Evolutionary conservation across 208 protist genomes (phyloP), one percentile per base, ranked within the genome.

Genomic region (Trypanosoma grayi): DNA sequence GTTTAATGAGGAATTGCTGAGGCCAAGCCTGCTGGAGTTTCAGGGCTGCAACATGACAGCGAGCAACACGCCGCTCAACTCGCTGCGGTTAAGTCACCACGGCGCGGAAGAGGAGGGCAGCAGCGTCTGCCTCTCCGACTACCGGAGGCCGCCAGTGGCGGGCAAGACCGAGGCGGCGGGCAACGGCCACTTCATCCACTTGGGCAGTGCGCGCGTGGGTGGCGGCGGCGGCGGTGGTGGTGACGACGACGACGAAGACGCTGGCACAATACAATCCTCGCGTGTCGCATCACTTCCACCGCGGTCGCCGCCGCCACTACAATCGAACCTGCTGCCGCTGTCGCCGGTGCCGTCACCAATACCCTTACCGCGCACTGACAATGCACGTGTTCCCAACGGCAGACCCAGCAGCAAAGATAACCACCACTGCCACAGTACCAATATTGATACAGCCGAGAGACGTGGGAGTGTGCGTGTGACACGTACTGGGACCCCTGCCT

Each of bases 101-200:
- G 28, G 43, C 22, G 51, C 27, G 2, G 66, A 65, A 3, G 66
- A 65, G 31, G 28, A 39, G 20, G 66, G 59, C 24, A 72, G 66
- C 33, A 72, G 51, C 27, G n/a, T 72, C 9, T 55, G 66, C 31
- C 39, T 25, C 11, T 2, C 46, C 14, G 53, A 69, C 36, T 69
- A 69, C 54, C 53, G 62, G 40, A 45, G 62, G 20, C 20, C 45
- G 14, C 18, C 51, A 10, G 13, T 25, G 20, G 8, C 53, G 27
- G 54, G 51, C 20, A 39, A 24, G 10, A 48, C 25, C 14, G 47
- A 1, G n/a, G 22, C 36, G 28, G 25, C 16, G 22, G 34, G 2
- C 4, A 25, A 27, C n/a, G 5, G 22, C 37, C 13, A 10, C 53
- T 22, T 6, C 53, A 30, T 10, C 37, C n/a, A n/a, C n/a, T n/a